Evolutionary conservation across 1,284 basidiomycete species (phyloP), one percentile per base, ranked within the genome.

Genomic region (Inonotus obliquus): DNA sequence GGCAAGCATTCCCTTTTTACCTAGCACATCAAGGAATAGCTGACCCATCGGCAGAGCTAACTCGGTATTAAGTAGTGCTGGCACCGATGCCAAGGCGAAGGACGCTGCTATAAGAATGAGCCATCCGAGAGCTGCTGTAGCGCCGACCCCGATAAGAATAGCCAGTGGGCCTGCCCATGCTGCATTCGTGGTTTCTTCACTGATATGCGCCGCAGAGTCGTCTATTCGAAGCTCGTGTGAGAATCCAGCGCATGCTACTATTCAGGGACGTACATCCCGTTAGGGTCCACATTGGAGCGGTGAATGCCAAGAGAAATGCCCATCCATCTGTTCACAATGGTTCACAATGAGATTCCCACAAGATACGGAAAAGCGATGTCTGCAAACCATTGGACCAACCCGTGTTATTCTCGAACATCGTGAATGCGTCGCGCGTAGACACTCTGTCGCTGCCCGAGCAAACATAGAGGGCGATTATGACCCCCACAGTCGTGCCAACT

Each of bases 181-280:
- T 2, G 89, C 89, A 44, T 84, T 84, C 4, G 85, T 74, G 0
- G 85, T 82, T 71, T 91, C 89, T 73, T 91, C 89, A 11, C 85
- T 81, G 54, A 91, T 85, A 68, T 91, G 88, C n/a, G 86, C 87
- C 2, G 89, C 87, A 29, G 87, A 87, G 68, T 91, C 89, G 66
- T 89, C 87, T 87, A 65, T 65, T 41, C 17, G 13, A 13, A 60
- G 39, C 52, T 11, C 35, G 44, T 35, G 27, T 48, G 17, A 54
- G 21, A 29, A 49, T 39, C 23, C 7, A 49, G 47, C 2, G 19
- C 4, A 57, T 13, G 6, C 38, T 21, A 49, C 38, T n/a, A 2
- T 11, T 59, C 32, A 17, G 4, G 47, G 6, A 6, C 84, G 67
- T 63, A 87, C 87, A 91, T 58, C 86, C 86, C 0, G 87, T 89